Evolutionary conservation across 257 asterid species (phyloP), one percentile per base, ranked within the genome.

Genomic region (Ilex asprella): DNA sequence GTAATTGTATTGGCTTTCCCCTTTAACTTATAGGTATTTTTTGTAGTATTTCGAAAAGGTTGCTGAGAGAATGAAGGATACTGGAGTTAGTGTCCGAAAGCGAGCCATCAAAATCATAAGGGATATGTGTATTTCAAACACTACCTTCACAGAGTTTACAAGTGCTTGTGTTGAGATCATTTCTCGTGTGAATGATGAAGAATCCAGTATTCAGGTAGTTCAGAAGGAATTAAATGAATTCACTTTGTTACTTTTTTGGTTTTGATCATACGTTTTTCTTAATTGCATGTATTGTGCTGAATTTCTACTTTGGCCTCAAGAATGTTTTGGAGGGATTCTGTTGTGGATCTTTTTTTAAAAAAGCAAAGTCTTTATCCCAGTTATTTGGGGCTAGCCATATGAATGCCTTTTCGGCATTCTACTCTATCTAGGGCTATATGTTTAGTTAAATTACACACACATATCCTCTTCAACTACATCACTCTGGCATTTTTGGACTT

Each of bases 41-140:
- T 70, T 62, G 58, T 73, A 93, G 99, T 93, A 93, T 79, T 93
- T 93, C 78, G 94, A 79, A 78, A 93, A 93, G 89, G 96, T 93
- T 50, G 99, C 95, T 13, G 99, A 93, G 80, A 84, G 96, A 77
- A 86, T 81, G 65, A 93, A 87, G 85, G 99, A 93, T 75, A 89
- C 96, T 57, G 99, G 99, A 75, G 94, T 93, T 52, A 93, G 99
- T 73, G 99, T 93, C 58, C 87, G 99, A 71, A 93, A 89, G 78
- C 96, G 99, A 59, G 95, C 99, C 60, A 93, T 93, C 71, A 93
- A 74, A 76, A 93, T 93, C 71, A 89, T 89, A 67, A 82, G 80
- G 81, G 99, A 93, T 71, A 89, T 93, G 96, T 93, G 95, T 76
- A 82, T 86, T 64, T 85, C 99, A 62, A 84, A 75, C 67, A 62